Conservation (phyloP, 441 rosid genomes). For the Erodium trifolium region DNA sequence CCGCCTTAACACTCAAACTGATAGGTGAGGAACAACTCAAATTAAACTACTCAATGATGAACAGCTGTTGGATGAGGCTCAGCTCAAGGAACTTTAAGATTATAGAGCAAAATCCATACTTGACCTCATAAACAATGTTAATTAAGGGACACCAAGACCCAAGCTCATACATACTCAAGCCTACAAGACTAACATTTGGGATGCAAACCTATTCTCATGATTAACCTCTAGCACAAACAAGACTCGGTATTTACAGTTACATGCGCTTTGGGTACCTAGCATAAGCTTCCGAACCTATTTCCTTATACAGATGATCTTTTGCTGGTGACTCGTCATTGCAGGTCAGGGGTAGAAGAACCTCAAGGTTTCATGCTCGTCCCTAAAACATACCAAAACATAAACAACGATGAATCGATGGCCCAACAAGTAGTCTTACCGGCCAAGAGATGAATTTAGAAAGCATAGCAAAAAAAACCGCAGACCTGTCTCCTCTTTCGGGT, state of each 20-base stretch:
- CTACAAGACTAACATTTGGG: not conserved
- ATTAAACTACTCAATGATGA: no score
- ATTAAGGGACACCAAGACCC: no score
- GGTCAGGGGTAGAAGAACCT: not conserved
- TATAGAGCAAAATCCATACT: no score
- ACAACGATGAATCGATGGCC: no score
- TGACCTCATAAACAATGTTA: no score
- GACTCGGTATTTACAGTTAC: not conserved
- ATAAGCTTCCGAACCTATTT: not conserved
- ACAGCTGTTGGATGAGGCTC: no score
- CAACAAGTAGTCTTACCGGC: no score
- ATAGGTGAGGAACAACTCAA: no score
- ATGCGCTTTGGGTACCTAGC: not conserved
- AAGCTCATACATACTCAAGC: no score
- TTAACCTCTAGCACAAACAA: not conserved
- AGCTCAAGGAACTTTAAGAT: no score
- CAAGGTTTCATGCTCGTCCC: not conserved
- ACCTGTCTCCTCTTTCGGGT: slow-evolving; percentile 50
- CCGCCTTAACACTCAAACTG: no score
- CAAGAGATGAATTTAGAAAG: not conserved
- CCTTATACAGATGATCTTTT: not conserved
- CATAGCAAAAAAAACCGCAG: not conserved
- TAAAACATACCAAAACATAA: not conserved
- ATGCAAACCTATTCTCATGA: not conserved
- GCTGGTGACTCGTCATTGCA: not conserved